phyloP scores from a whole-genome alignment of 1,284 basidiomycete species.

The Fistulina hepatica region DNA sequence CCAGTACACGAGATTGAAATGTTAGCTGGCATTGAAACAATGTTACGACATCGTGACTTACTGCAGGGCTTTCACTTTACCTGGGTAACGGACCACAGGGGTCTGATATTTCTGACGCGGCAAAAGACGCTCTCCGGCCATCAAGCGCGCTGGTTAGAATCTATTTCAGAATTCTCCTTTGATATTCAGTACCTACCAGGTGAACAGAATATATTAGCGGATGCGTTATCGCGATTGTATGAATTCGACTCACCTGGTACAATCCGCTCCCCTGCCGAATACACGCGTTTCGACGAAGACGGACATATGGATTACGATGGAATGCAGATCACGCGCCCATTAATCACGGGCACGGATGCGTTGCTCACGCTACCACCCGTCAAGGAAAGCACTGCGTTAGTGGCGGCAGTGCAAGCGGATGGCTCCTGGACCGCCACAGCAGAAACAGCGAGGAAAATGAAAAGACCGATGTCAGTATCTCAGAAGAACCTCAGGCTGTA shows the following conservation, averaged over 20 bases:
- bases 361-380: too few relatives aligned
- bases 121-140: constrained; percentile 20
- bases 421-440: too few relatives aligned
- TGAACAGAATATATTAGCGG: background rate
- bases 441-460: too few relatives aligned
- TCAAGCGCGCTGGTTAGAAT: constrained; percentile 11
- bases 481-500: too few relatives aligned
- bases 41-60: constrained; percentile 19
- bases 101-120: constrained; percentile 16
- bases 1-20: constrained; percentile 27
- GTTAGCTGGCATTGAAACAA: constrained; percentile 22
- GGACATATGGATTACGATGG: background rate
- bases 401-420: too few relatives aligned
- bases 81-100: constrained; percentile 25
- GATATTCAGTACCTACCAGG: constrained; percentile 11
- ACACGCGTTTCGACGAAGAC: constrained; percentile 1
- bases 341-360: too few relatives aligned
- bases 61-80: constrained; percentile 19
- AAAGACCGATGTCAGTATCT: too few relatives aligned
- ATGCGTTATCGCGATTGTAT: constrained; percentile 8
- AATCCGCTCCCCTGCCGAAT: constrained; percentile 12
- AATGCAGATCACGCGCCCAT: constrained; percentile 1
- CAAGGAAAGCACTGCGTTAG: too few relatives aligned
- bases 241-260: constrained; percentile 17
- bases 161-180: constrained; percentile 14